Percentiles rank a stretch among this genome's conserved stretches.
These are phyloP conservation scores for Evansstolkia leycettana DNA, from an alignment of 495 filamentous ascomycete genomes.

Conservation along the genomic window DNA sequence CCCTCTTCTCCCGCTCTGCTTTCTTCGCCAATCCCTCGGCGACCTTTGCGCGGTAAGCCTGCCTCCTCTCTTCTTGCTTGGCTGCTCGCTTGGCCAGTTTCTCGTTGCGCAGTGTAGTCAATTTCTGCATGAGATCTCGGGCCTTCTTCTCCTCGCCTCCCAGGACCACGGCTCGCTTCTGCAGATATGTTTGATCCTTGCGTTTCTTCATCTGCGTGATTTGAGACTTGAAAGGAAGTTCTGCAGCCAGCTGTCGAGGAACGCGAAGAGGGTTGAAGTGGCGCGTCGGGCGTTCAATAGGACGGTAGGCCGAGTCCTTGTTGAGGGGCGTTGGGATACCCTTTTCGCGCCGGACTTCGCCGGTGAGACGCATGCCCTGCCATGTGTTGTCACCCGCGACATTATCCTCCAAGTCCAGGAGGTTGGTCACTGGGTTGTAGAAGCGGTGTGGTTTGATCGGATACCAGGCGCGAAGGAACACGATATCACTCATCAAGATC, in stretches of 20 bases:
- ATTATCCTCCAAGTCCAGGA: conserved; percentile 43
- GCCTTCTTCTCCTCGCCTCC: conserved; percentile 78
- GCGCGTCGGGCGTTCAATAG: conserved; percentile 65
- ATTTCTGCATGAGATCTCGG: conserved; percentile 83
- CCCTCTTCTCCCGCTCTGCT: conserved; percentile 70
- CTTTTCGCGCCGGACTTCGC: conserved; percentile 71
- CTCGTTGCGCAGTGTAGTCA: conserved; percentile 83
- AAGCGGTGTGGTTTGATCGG: conserved; percentile 87
- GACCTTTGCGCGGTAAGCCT: conserved; percentile 68
- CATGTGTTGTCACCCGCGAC: conserved; percentile 38
- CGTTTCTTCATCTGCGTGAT: conserved; percentile 69
- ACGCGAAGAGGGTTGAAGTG: conserved; percentile 93
- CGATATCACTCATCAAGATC: conserved; percentile 89
- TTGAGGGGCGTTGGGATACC: conserved; percentile 63
- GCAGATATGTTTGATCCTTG: conserved; percentile 76
- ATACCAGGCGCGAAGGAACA: conserved; percentile 94
- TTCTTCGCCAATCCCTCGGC: conserved; percentile 72
- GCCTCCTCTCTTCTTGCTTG: conserved; percentile 76
- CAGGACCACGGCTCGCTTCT: conserved; percentile 83
- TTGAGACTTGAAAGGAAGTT: conserved; percentile 88
- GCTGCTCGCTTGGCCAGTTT: conserved; percentile 66
- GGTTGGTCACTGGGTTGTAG: conserved; percentile 93
- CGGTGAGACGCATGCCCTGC: conserved; percentile 89
- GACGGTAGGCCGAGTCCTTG: conserved; percentile 70
- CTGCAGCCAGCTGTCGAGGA: conserved; percentile 68